A percentile compares a stretch with the other conserved stretches of the same genome.
Conservation (phyloP, 805 yeast species). For the Candida rishiriensis region DNA sequence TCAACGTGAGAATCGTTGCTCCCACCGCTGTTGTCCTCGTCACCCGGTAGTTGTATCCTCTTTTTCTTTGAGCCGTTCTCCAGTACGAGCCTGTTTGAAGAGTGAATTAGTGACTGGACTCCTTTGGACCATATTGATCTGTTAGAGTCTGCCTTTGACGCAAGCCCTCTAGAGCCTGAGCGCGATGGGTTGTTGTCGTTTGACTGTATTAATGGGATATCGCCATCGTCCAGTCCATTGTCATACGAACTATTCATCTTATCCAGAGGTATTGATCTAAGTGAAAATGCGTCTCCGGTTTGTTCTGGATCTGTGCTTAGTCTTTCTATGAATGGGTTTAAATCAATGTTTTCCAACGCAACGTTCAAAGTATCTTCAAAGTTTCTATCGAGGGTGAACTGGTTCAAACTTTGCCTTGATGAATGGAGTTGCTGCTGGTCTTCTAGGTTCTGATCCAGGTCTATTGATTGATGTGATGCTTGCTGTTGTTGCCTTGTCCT, state of each 20-base stretch:
- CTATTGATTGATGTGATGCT: not conserved
- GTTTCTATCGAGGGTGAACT: conserved; percentile 50
- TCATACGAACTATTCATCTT: conserved; percentile 25
- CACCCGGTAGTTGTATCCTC: conserved; percentile 25
- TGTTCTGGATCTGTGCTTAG: conserved; percentile 28
- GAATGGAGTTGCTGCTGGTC: conserved; percentile 5
- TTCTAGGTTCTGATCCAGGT: conserved; percentile 1
- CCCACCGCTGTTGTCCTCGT: conserved; percentile 10
- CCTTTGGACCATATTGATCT: conserved; percentile 29
- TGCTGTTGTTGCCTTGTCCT: conserved; percentile 2
- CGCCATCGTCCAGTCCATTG: conserved; percentile 19
- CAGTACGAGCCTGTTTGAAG: conserved; percentile 24
- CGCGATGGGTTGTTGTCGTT: conserved; percentile 4
- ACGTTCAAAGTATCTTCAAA: conserved; percentile 63
- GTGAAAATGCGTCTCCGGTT: conserved; percentile 23
- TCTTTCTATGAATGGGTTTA: conserved; percentile 23
- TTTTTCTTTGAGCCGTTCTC: conserved; percentile 19
- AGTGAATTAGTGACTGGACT: conserved; percentile 23
- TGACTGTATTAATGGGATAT: conserved; percentile 22
- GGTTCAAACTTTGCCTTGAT: conserved; percentile 28
- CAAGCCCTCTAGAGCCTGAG: conserved; percentile 9
- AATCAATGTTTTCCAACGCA: conserved; percentile 53
- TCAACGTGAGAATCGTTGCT: conserved; percentile 2
- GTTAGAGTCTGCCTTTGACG: conserved; percentile 16
- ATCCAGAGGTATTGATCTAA: conserved; percentile 29